Evolutionary conservation across 192 early-diverging fungal species (phyloP).

Genomic region (Coemansia sp.): DNA sequence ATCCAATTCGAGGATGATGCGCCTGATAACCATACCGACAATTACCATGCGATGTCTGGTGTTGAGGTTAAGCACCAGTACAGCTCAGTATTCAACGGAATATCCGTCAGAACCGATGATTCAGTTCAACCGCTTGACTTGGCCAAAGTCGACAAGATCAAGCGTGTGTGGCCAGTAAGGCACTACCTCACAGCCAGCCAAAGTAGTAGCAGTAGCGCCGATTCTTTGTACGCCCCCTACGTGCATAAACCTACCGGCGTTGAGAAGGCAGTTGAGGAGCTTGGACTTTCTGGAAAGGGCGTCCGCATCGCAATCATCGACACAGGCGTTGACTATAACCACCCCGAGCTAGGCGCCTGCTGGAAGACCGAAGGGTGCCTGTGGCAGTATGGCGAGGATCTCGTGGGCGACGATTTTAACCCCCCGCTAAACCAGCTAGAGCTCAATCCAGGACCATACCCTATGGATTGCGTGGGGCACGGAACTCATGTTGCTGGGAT

Average conservation of each 20-base stretch:
- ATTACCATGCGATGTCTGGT: constrained; percentile 11
- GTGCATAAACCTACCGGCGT: constrained; percentile 58
- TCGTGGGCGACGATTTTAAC: constrained; percentile 61
- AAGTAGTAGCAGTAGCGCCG: neutral
- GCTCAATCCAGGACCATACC: constrained; percentile 56
- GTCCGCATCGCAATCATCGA: constrained; percentile 69
- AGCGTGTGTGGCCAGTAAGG: constrained; percentile 30
- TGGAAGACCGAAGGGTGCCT: constrained; percentile 60
- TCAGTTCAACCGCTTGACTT: constrained; percentile 7
- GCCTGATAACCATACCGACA: constrained; percentile 1
- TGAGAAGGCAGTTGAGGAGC: constrained; percentile 38
- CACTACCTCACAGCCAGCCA: constrained; percentile 1
- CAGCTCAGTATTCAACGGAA: constrained; percentile 18
- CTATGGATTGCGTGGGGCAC: constrained; percentile 62
- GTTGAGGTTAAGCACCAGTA: constrained; percentile 21
- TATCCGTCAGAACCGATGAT: constrained; percentile 11
- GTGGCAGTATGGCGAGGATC: constrained; percentile 63
- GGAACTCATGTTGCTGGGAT: constrained; percentile 71
- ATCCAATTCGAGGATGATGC: constrained; percentile 29
- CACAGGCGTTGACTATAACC: constrained; percentile 66
- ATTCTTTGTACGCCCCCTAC: no score
- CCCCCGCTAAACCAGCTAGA: constrained; percentile 22
- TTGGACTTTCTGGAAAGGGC: constrained; percentile 61
- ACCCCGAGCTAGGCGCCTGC: constrained; percentile 66
- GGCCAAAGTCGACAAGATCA: constrained; percentile 29